Conservation (phyloP, 441 rosid species). For the Corymbia citriodora region DNA sequence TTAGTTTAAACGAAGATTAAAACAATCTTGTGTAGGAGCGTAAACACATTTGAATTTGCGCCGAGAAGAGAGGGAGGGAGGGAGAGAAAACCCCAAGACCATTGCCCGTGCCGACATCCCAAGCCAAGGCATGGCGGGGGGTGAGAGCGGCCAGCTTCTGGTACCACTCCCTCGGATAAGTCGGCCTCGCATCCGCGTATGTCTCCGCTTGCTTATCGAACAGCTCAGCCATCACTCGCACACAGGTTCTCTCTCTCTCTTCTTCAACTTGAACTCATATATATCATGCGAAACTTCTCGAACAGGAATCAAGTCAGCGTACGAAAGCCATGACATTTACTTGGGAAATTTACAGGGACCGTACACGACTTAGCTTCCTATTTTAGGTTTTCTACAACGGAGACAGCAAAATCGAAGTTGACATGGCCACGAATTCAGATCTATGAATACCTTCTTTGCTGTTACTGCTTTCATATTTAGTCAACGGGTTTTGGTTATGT, state of each 20-base stretch:
- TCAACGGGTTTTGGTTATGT: no score
- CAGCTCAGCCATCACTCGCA: slow-evolving; percentile 33
- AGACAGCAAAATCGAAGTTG: not conserved
- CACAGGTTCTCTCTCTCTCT: not conserved
- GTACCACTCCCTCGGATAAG: slow-evolving; percentile 47
- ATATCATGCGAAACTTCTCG: not conserved
- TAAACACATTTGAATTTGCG: rapidly evolving
- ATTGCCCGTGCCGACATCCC: no score
- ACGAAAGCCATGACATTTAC: not conserved
- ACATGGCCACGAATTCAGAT: no score
- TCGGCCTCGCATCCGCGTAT: slow-evolving; percentile 47
- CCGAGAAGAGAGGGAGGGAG: not conserved
- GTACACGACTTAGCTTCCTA: not conserved
- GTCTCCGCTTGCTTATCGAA: slow-evolving; percentile 47
- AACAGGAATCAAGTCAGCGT: not conserved
- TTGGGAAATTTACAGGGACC: not conserved
- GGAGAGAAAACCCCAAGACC: no score
- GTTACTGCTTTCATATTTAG: no score
- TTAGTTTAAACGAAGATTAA: not conserved
- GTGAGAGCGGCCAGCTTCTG: slow-evolving; percentile 41
- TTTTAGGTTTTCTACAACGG: not conserved
- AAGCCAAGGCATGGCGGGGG: slow-evolving; percentile 43
- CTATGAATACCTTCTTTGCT: no score
- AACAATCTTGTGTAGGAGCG: no score
- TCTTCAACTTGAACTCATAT: not conserved